Conservation (phyloP, 2,329 filamentous ascomycete genomes). For the Scedosporium minutisporum region DNA sequence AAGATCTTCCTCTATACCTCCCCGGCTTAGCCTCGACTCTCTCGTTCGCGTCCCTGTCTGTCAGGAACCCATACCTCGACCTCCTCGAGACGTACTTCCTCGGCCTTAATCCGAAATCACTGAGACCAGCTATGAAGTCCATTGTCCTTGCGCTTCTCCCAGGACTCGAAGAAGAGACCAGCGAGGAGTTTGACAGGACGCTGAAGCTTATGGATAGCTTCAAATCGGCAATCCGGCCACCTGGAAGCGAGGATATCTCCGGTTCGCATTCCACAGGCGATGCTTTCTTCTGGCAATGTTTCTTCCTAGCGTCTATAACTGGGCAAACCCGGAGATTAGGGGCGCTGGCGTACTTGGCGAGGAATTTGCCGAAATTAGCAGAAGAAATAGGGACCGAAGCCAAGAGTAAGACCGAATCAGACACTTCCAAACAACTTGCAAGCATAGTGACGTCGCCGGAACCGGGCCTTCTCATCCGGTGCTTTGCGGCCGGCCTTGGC, state of each 20-base stretch:
- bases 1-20: constrained; percentile 77
- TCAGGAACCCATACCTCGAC: constrained; percentile 75
- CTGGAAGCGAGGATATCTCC: constrained; percentile 35
- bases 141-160: constrained; percentile 83
- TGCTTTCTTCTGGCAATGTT: constrained; percentile 96
- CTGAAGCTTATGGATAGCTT: constrained; percentile 69
- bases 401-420: constrained; percentile 26
- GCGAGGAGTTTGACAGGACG: constrained; percentile 91
- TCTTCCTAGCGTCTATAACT: constrained; percentile 89
- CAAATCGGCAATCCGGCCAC: constrained; percentile 55
- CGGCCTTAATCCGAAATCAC: constrained; percentile 55
- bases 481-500: constrained; percentile 79
- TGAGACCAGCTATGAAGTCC: constrained; percentile 83
- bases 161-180: constrained; percentile 89
- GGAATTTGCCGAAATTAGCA: constrained; percentile 63
- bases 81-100: constrained; percentile 76
- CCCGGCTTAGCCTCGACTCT: constrained; percentile 82
- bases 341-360: constrained; percentile 74
- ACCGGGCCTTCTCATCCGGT: constrained; percentile 79
- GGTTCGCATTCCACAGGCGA: constrained; percentile 52
- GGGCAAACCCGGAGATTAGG: constrained; percentile 77
- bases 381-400: constrained; percentile 22
- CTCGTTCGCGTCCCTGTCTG: constrained; percentile 88
- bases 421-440: constrained; percentile 36
- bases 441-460: constrained; percentile 77